Percentiles rank a stretch among this genome's conserved stretches.
Evolutionary conservation across 805 yeast species (phyloP).

Genomic region (Brettanomyces sp.): DNA sequence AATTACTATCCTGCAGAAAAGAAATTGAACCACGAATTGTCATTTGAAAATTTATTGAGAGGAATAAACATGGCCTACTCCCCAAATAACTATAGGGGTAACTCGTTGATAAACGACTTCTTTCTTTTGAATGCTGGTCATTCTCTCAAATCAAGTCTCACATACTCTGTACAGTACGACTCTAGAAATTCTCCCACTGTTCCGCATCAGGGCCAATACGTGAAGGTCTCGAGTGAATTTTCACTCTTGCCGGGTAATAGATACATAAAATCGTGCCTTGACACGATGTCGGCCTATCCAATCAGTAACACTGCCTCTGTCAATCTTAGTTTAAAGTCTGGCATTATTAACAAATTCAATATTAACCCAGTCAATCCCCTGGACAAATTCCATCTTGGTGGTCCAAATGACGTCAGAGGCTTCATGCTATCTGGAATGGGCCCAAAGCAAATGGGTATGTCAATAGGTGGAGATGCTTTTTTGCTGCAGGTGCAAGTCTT

Average conservation of each 20-base stretch:
- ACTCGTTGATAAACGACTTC: conserved; percentile 24
- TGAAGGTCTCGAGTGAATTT: conserved; percentile 21
- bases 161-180: conserved; percentile 33
- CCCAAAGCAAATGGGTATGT: conserved; percentile 39
- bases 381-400: conserved; percentile 50
- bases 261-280: conserved; percentile 34
- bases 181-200: conserved; percentile 33
- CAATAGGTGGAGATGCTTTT: conserved; percentile 46
- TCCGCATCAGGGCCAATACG: conserved; percentile 33
- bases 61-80: conserved; percentile 20
- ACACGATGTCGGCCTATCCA: conserved; percentile 27
- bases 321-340: conserved; percentile 18
- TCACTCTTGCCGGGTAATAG: conserved; percentile 20
- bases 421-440: conserved; percentile 45
- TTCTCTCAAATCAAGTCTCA: conserved; percentile 34
- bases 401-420: conserved; percentile 49
- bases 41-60: conserved; percentile 35
- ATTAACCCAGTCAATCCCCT: conserved; percentile 27
- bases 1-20: conserved; percentile 22
- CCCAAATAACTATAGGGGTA: conserved; percentile 18
- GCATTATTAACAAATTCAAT: conserved; percentile 14
- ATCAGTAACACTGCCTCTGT: conserved; percentile 11
- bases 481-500: conserved; percentile 36
- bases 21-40: conserved; percentile 37
- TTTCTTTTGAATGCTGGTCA: conserved; percentile 34